Conservation (phyloP, 2,329 filamentous ascomycete genomes). For the Diplodia seriata region DNA sequence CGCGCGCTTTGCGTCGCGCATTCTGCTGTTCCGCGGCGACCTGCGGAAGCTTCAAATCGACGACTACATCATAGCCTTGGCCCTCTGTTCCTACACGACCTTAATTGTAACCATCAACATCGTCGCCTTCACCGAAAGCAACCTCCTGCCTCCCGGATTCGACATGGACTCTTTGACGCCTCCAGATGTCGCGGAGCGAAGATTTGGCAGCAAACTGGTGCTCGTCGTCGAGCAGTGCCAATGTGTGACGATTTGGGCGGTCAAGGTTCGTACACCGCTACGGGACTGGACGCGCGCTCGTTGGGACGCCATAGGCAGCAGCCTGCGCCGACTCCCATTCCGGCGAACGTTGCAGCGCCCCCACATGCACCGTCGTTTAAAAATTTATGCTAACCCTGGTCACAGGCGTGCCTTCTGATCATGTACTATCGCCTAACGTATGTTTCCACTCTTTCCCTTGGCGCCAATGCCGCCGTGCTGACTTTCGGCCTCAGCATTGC, state of each 20-base stretch:
- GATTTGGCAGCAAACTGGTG: slow-evolving; percentile 48
- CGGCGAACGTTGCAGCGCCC: not conserved
- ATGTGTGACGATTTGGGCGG: slow-evolving; percentile 47
- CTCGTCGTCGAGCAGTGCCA: slow-evolving; percentile 51
- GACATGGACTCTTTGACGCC: slow-evolving; percentile 52
- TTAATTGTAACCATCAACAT: slow-evolving; percentile 58
- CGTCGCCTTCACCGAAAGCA: slow-evolving; percentile 50
- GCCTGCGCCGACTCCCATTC: not conserved
- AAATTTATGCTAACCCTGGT: not conserved
- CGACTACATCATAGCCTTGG: slow-evolving; percentile 64
- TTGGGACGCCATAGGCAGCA: not conserved
- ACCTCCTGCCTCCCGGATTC: slow-evolving; percentile 54
- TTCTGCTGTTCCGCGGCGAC: slow-evolving; percentile 53
- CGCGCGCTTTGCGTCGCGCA: slow-evolving; percentile 52
- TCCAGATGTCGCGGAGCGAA: slow-evolving; percentile 47
- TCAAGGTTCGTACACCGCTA: slow-evolving; percentile 30
- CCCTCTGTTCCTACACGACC: slow-evolving; percentile 57
- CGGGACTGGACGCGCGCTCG: not conserved
- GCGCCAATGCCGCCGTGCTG: not conserved
- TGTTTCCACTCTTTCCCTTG: slow-evolving; percentile 27
- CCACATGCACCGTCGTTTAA: slow-evolving; percentile 36
- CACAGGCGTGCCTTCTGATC: slow-evolving; percentile 44
- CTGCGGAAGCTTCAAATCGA: slow-evolving; percentile 60
- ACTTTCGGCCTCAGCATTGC: slow-evolving; percentile 34
- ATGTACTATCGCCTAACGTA: slow-evolving; percentile 49